These are phyloP conservation scores for Rhodotorula sp. DNA, from an alignment of 1,284 basidiomycete species.

Conservation along the genomic window DNA sequence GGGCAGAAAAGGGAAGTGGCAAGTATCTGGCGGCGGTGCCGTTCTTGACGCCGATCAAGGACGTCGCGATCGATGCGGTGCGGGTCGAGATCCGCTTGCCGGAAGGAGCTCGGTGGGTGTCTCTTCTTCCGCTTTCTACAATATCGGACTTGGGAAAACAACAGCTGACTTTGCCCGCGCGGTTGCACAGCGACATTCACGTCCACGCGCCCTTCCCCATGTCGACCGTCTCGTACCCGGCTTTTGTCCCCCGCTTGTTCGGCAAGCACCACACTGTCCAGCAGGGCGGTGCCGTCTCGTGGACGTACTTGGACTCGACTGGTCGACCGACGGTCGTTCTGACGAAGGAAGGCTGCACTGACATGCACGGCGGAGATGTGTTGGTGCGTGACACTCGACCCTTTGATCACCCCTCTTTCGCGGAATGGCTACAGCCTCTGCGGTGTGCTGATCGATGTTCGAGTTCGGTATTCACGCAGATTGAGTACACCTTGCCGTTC, in stretches of 20 bases:
- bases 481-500: constrained; percentile 74
- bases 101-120: constrained; percentile 80
- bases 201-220: constrained; percentile 76
- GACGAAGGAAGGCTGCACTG: constrained; percentile 70
- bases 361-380: constrained; percentile 67
- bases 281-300: constrained; percentile 41
- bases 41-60: constrained; percentile 77
- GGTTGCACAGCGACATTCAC: constrained; percentile 64
- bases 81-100: constrained; percentile 80
- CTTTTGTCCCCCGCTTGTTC: constrained; percentile 51
- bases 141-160: too few relatives aligned
- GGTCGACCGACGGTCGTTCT: constrained; percentile 79
- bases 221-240: constrained; percentile 60
- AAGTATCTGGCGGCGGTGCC: constrained; percentile 74
- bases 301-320: constrained; percentile 89
- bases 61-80: constrained; percentile 77
- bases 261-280: background rate
- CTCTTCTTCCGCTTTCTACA: background rate
- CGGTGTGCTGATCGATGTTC: constrained; percentile 17
- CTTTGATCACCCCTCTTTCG: constrained; percentile 2
- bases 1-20: constrained; percentile 57
- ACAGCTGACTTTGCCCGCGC: too few relatives aligned
- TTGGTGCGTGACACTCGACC: constrained; percentile 50
- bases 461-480: constrained; percentile 55
- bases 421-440: constrained; percentile 8